These are phyloP conservation scores for Trichoderma aggressivum DNA, from an alignment of 2,329 filamentous ascomycete genomes.

Conservation along the genomic window DNA sequence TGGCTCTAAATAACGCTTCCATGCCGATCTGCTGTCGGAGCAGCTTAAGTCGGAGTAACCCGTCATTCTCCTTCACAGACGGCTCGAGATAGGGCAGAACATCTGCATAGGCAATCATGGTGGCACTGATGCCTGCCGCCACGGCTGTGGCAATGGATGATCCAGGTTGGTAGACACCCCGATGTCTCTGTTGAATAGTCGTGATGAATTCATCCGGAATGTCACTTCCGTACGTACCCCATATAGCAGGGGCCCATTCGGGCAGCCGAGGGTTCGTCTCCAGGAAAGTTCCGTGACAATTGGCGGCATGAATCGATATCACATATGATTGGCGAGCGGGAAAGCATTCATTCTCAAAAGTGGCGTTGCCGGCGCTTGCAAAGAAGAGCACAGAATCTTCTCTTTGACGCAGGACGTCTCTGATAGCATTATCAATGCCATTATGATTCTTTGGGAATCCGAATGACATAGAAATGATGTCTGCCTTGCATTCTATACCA, in stretches of 20 bases:
- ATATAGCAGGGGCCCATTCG: background rate
- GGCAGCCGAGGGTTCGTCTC: background rate
- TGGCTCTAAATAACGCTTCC: background rate
- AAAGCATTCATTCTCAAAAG: background rate
- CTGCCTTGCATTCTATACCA: slow-evolving; percentile 20
- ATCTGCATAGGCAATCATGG: background rate
- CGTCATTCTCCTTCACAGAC: background rate
- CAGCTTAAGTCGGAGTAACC: background rate
- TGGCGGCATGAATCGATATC: background rate
- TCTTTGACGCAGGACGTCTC: background rate
- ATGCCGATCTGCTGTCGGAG: background rate
- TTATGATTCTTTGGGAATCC: slow-evolving; percentile 19
- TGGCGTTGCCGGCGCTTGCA: background rate
- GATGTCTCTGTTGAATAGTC: background rate
- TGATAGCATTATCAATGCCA: background rate
- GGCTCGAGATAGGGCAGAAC: background rate
- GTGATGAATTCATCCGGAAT: background rate
- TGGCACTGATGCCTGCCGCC: background rate
- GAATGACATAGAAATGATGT: slow-evolving; percentile 30
- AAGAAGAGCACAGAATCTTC: background rate
- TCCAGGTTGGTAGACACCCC: background rate
- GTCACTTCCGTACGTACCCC: background rate
- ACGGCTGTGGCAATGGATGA: background rate
- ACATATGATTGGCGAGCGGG: background rate
- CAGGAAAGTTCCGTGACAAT: background rate